Conservation (phyloP, 2,329 filamentous ascomycete genomes). For the Claviceps digitariae region DNA sequence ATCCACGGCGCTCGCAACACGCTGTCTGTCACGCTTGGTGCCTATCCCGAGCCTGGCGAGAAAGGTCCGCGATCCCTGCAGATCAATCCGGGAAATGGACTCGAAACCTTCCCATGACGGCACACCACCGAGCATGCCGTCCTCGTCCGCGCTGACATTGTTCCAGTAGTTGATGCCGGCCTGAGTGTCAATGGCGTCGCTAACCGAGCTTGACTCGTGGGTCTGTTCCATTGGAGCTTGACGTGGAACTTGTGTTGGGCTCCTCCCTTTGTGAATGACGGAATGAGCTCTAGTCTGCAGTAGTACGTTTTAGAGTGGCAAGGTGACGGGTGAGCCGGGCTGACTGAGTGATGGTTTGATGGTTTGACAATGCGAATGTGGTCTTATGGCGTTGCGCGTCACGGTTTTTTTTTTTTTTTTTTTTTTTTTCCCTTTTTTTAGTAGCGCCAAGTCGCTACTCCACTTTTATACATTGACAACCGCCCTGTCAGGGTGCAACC, state of each 20-base stretch:
- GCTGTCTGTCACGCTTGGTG: conserved; percentile 19
- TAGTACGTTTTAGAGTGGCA: too few relatives aligned
- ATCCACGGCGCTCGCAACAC: conserved; percentile 19
- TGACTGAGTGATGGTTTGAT: too few relatives aligned
- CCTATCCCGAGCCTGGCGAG: conserved; percentile 47
- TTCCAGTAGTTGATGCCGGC: conserved; percentile 29
- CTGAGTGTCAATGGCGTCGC: background rate
- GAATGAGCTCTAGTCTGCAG: too few relatives aligned
- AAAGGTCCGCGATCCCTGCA: conserved; percentile 57
- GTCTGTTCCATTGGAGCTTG: background rate
- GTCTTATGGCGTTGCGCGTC: too few relatives aligned
- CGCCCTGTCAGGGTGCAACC: too few relatives aligned
- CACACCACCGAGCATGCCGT: conserved; percentile 71
- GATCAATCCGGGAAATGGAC: conserved; percentile 46
- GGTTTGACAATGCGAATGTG: too few relatives aligned
- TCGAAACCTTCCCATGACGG: conserved; percentile 14
- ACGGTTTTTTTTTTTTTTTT: too few relatives aligned
- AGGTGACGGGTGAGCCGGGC: too few relatives aligned
- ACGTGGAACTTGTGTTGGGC: background rate
- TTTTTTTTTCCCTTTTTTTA: too few relatives aligned
- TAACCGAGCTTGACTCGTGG: background rate
- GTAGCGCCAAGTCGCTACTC: too few relatives aligned
- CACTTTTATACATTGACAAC: too few relatives aligned
- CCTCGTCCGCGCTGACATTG: conserved; percentile 28
- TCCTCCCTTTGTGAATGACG: background rate